A percentile compares a stretch with the other conserved stretches of the same genome.
phyloP scores from a whole-genome alignment of 176 grass and related monocot species.

The Calamus simplicifolius region DNA sequence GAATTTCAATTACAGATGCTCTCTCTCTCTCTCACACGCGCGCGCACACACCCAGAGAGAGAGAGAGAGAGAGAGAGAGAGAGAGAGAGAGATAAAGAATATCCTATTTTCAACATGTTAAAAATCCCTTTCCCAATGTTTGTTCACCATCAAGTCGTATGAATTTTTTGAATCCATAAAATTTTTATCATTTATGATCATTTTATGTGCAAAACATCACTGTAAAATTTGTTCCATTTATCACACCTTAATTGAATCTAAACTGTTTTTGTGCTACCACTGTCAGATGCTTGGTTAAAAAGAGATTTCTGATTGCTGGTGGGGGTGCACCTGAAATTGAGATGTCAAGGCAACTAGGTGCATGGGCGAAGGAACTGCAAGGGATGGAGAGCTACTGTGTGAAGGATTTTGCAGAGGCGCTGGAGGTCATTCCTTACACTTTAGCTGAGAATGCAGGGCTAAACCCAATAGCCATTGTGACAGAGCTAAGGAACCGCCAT shows the following conservation, averaged over 20 bases:
- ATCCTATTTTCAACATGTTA: too few relatives aligned
- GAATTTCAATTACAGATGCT: too few relatives aligned
- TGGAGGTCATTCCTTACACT: conserved; percentile 84
- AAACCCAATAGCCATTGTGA: conserved; percentile 75
- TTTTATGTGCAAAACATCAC: too few relatives aligned
- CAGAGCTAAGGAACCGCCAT: conserved; percentile 70
- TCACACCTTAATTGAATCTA: neutral
- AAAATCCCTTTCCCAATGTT: too few relatives aligned
- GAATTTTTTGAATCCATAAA: too few relatives aligned
- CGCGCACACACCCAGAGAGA: too few relatives aligned
- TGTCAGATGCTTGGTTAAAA: conserved; percentile 70
- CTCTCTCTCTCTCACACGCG: too few relatives aligned
- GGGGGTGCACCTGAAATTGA: conserved; percentile 90
- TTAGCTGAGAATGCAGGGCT: conserved; percentile 84
- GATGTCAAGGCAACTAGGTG: conserved; percentile 69
- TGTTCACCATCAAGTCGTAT: too few relatives aligned
- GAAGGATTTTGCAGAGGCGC: conserved; percentile 76
- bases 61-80: too few relatives aligned
- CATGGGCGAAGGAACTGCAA: conserved; percentile 78
- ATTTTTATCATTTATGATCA: too few relatives aligned
- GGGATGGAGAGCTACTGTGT: conserved; percentile 96
- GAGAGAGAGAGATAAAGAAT: too few relatives aligned
- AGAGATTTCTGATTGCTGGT: conserved; percentile 80
- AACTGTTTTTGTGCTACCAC: neutral
- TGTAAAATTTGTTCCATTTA: too few relatives aligned